Evolutionary conservation across 768 basidiomycete genomes (phyloP), one percentile per base, ranked within the genome.

Genomic region (Multifurca ochricompacta): DNA sequence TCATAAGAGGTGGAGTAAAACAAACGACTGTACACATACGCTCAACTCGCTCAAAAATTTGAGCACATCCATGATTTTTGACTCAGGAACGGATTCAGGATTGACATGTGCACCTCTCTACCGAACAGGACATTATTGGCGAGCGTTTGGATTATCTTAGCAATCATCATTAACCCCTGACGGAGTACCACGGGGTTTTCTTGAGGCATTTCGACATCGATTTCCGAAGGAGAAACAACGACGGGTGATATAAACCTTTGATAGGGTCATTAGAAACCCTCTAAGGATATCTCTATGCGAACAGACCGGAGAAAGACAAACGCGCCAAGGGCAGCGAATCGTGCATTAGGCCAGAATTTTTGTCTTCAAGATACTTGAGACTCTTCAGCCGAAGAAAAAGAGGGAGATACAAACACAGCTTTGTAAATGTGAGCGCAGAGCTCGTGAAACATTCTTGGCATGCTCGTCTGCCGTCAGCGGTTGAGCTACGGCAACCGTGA

Each of bases 101-200:
- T 74, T 27, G 80, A 80, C 88, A 93, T 91, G 63, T 91, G 83
- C 3, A 82, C 79, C 63, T 95, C 92, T 67, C 93, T 93, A 10
- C 87, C 90, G 61, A 95, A 95, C 64, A 90, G 82, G 45, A 94
- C 85, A 62, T 96, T 95, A 70, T 96, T 97, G 18, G 92, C 92
- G 28, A 96, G 70, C 64, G 91, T 93, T 68, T 95, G 92, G 42
- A 96, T 83, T 53, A 94, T 83, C 71, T 94, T 96, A 40, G 91
- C 88, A 59, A 96, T 85, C 43, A 88, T 73, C 76, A 89, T 84
- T 13, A 95, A 73, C 16, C 89, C 91, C 37, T 87, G 81, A 16
- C 88, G 83, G 48, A 88, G 75, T 27, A 77, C 73, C 1, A 62
- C 30, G 36, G 74, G 70, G 34, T 77, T 74, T 34, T 84, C 85